These are phyloP conservation scores for Diplodia sapinea DNA, from an alignment of 2,329 filamentous ascomycete genomes.

Conservation along the genomic window DNA sequence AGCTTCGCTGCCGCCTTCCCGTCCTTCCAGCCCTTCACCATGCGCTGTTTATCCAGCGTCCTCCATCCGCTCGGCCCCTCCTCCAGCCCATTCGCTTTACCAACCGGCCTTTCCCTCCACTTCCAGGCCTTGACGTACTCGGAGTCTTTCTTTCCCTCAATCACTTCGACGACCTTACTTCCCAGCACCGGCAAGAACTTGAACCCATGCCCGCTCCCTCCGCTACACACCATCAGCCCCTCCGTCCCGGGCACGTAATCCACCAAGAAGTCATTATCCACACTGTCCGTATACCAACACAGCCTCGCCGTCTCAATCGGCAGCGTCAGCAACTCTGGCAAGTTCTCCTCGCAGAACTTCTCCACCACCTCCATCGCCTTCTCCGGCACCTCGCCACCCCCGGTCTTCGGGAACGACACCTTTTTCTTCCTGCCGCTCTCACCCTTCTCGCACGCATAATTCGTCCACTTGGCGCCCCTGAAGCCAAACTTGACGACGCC, in stretches of 20 bases:
- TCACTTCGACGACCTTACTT: constrained; percentile 38
- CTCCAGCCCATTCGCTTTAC: constrained; percentile 38
- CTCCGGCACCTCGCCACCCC: constrained; percentile 6
- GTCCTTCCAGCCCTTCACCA: constrained; percentile 35
- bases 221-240: constrained; percentile 41
- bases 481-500: constrained; percentile 59
- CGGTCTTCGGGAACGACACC: constrained; percentile 19
- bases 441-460: constrained; percentile 44
- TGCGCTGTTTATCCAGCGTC: constrained; percentile 38
- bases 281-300: constrained; percentile 36
- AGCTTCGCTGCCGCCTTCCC: constrained; percentile 34
- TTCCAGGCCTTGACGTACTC: constrained; percentile 32
- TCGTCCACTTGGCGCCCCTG: constrained; percentile 56
- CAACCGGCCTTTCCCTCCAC: constrained; percentile 35
- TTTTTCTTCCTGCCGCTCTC: neutral
- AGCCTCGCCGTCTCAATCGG: constrained; percentile 24
- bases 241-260: constrained; percentile 35
- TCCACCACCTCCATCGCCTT: constrained; percentile 38
- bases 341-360: constrained; percentile 48
- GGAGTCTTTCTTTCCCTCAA: constrained; percentile 34
- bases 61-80: constrained; percentile 40
- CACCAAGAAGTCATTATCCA: constrained; percentile 41
- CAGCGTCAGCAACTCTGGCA: constrained; percentile 52
- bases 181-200: constrained; percentile 44
- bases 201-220: constrained; percentile 43